Evolutionary conservation across 1,284 basidiomycete genomes (phyloP), one percentile per base, ranked within the genome.

Genomic region (Exobasidium rhododendri): DNA sequence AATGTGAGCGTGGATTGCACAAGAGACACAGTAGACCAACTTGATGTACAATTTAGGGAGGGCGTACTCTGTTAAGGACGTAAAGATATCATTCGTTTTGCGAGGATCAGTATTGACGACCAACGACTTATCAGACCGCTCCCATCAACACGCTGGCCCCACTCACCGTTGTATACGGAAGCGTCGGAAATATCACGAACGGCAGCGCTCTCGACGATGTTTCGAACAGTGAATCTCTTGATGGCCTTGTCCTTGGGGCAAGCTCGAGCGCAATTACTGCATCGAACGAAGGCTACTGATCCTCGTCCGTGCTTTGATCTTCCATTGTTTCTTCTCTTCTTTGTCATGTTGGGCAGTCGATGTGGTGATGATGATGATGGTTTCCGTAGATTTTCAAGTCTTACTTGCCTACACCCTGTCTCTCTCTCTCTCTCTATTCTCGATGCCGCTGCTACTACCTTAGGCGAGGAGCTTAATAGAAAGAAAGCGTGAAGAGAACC

Each of bases 21-120:
- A 99, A 63, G 94, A 97, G 67, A 99, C 90, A 83, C 94, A 99
- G 87, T 99, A 98, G 59, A 88, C 89, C 75, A 98, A 91, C 88
- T 97, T 97, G 86, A 97, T 90, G 87, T 99, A 98, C 71, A 98
- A 84, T 84, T 98, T 98, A 67, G 94, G 94, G 77, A 98, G 89
- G 63, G 87, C 88, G 84, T 98, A 98, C 84, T 98, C 96, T 91
- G 82, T 43, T 61, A 35, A 58, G 2, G 10, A 45, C 30, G 10
- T n/a, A 13, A 22, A 2, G 1, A 13, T 17, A 13, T 26, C 49
- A 2, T 1, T 30, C 13, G 43, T 44, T 51, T 17, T 51, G 49
- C 49, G 49, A n/a, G n/a, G n/a, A n/a, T n/a, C n/a, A n/a, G n/a
- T 20, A 20, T n/a, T 45, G 44, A 1, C n/a, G 44, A 14, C 14